Base-by-base conservation (phyloP, 1,284 basidiomycete genomes). In the Ganoderma boninense region DNA sequence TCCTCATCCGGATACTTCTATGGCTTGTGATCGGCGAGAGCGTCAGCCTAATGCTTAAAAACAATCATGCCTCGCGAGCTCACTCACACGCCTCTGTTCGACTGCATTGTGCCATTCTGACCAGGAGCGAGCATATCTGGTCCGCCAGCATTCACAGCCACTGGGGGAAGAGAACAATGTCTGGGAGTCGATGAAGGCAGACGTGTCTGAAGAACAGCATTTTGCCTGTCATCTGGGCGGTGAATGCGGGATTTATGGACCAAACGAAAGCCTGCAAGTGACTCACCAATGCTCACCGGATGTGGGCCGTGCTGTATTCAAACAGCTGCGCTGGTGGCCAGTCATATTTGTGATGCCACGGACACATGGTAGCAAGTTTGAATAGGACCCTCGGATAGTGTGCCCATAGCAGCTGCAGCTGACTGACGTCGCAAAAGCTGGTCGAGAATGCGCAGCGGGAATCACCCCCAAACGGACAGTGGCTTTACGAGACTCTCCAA, bases 341-440 rank as follows among this genome's bases (percentile, higher is more conserved):
- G 46, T 23, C 38, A 64, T 42, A 65, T 70, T 62, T 69, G 70
- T 72, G 69, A 71, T 66, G 40, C 38, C 20, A 20, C 46, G 62
- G 64, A 57, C 73, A 67, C 70, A 69, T 74, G 70, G 69, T 72
- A 54, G 73, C 69, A 74, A 65, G 67, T 43, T 49, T 70, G 63
- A n/a, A 26, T 32, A 8, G 18, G 49, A 43, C n/a, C 66, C 61
- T 70, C 69, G 62, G 69, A 67, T 63, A 63, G 60, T 32, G 32
- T 14, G 23, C n/a, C 23, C 23, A 52, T 52, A 26, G 49, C 49
- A 52, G 38, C 23, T 56, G 60, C 49, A 52, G 38, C 23, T 56
- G 60, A 62, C 44, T 40, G 52, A 26, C 35, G 40, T 67, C 63
- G 67, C 68, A 61, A 68, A 65, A 35, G 56, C 59, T 32, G 54